Base-by-base conservation (phyloP, 1,284 basidiomycete genomes). In the Moesziomyces parantarcticus region DNA sequence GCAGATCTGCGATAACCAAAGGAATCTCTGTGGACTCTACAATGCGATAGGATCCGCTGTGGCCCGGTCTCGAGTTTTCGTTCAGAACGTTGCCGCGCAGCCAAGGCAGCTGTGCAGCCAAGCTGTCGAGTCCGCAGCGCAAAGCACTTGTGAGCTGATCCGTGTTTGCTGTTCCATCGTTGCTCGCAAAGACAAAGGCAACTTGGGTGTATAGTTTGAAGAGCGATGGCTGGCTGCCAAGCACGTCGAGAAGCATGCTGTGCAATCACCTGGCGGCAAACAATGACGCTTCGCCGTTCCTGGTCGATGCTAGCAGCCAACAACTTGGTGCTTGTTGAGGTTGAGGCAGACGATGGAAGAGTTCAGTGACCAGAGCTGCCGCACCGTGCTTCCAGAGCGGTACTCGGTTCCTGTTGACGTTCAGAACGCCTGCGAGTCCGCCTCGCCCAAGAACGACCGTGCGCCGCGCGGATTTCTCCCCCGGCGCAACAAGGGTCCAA, bases 131-230 rank as follows among this genome's bases (percentile, higher is more conserved):
- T 11, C 49, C 49, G n/a, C 21, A 5, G 8, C 36, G 49, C 14
- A 50, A 26, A 10, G 39, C 18, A 4, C 21, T 26, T 23, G 23
- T 20, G 23, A 41, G 14, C 23, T 21, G 22, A 41, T 23, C 6
- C 26, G 18, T 14, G 10, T 18, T 26, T 20, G 14, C 5, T 22
- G 14, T 18, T 14, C 8, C 29, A 39, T 26, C 36, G 14, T 6
- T 10, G 14, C 9, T 7, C 8, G 26, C 21, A 39, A 21, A 40
- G 49, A 50, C 21, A n/a, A 49, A 25, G 6, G 49, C 14, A 5
- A 50, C 20, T n/a, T 50, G 49, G 16, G 49, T 50, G 39, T 41
- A 50, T 16, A 50, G 39, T 22, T 50, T 50, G 23, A 50, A 50
- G 16, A 50, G 49, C 36, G 49, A 50, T 26, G 49, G 49, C 5